A percentile compares a stretch with the other conserved stretches of the same genome.
Conservation (phyloP, 495 filamentous ascomycete genomes). For the Aspergillus avenaceus region DNA sequence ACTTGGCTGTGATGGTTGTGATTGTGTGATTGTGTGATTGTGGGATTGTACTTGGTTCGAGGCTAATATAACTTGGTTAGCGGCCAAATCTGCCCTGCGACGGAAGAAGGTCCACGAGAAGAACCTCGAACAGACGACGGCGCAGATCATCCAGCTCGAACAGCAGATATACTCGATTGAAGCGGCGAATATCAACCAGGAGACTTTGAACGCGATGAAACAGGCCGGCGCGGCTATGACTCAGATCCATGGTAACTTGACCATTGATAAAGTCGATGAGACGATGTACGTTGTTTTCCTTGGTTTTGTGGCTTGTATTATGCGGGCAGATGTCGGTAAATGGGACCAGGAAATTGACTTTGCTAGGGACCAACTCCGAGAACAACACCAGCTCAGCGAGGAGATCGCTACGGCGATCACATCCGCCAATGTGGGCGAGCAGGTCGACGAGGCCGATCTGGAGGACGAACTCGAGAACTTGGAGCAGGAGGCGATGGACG, state of each 20-base stretch:
- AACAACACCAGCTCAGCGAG: slow-evolving; percentile 87
- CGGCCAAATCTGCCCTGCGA: slow-evolving; percentile 84
- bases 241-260: slow-evolving; percentile 84
- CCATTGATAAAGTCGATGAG: slow-evolving; percentile 86
- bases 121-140: slow-evolving; percentile 81
- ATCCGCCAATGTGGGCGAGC: slow-evolving; percentile 61
- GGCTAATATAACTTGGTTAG: slow-evolving; percentile 45
- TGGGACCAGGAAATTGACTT: too few species aligned
- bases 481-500: slow-evolving; percentile 83
- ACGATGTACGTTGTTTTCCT: slow-evolving; percentile 69
- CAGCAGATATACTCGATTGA: slow-evolving; percentile 97
- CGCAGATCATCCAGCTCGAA: slow-evolving; percentile 87
- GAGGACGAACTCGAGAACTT: slow-evolving; percentile 72
- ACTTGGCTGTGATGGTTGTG: not conserved
- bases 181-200: slow-evolving; percentile 96
- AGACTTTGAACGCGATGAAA: slow-evolving; percentile 94
- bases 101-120: slow-evolving; percentile 93
- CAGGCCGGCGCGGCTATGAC: slow-evolving; percentile 84
- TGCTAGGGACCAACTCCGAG: slow-evolving; percentile 86
- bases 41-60: not conserved
- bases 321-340: not conserved
- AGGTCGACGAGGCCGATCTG: slow-evolving; percentile 82
- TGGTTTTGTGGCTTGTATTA: not conserved
- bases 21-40: not conserved
- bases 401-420: slow-evolving; percentile 87